Base-by-base conservation (phyloP, 2,329 filamentous ascomycete genomes). In the Colletotrichum melonis region DNA sequence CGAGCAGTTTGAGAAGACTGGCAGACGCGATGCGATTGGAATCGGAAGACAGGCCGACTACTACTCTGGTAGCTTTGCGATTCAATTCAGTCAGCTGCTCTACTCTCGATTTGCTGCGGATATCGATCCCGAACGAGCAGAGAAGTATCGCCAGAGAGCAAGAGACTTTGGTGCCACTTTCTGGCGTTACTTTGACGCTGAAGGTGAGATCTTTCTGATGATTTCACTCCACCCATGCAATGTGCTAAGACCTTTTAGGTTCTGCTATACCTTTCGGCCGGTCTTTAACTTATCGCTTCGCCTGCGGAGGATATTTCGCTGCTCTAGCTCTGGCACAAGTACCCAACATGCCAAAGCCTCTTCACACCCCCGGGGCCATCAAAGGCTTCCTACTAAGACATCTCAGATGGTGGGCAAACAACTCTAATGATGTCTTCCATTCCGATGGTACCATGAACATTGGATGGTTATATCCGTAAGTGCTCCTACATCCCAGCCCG, bases 41-140 rank as follows among this genome's bases (percentile, higher is more conserved):
- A 60, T 75, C 0, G 79, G 81, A 1, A 52, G 81, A 5, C 86
- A 88, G 58, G 86, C 83, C 0, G 87, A 88, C 64, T 88, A 88
- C 76, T 89, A 89, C 67, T 88, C 87, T 1, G 86, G 87, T 0
- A 88, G 87, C 58, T 89, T 89, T 67, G 87, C 87, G 0, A 87
- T 89, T 9, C 87, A 88, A 67, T 88, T 88, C 42, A 84, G 82
- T 2, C 86, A 88, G 70, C 77, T 88, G 3, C 77, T 88, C 0
- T 89, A 86, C 72, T 79, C 82, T 0, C 84, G 82, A 8, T 85
- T 86, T 72, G 85, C 85, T 0, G 71, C 75, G 0, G 83, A 86
- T 19, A 55, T 86, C 3, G 86, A 88, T 62, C 78, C 80, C 0
- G 74, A 78, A 35, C 78, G 86, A 24, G 81, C 81, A 4, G 78